phyloP scores from a whole-genome alignment of 2,329 filamentous ascomycete genomes.

The Colletotrichum sp. region DNA sequence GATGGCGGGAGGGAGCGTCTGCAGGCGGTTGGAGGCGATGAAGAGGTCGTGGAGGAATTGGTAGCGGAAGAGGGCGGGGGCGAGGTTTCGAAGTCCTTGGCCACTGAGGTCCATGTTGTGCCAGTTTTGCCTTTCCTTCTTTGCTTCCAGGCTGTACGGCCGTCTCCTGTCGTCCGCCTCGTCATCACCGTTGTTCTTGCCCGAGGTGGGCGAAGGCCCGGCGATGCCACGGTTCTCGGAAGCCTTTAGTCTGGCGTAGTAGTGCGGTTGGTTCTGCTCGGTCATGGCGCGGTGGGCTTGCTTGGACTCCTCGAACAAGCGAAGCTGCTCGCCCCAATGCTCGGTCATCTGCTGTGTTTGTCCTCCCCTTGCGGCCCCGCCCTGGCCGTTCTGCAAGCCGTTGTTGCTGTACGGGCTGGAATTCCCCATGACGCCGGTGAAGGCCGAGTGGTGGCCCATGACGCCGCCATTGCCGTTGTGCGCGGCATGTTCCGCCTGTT shows the following conservation, averaged over 20 bases:
- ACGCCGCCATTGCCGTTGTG: slow-evolving; percentile 60
- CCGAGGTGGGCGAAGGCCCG: slow-evolving; percentile 55
- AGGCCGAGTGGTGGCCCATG: slow-evolving; percentile 64
- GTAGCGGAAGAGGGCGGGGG: slow-evolving; percentile 83
- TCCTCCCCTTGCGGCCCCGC: slow-evolving; percentile 49
- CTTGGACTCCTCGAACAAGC: slow-evolving; percentile 78
- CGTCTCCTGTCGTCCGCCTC: slow-evolving; percentile 62
- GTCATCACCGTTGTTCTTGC: slow-evolving; percentile 54
- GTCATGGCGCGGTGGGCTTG: slow-evolving; percentile 74
- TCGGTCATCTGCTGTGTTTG: slow-evolving; percentile 62
- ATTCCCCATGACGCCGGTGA: slow-evolving; percentile 67
- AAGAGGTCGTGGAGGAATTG: slow-evolving; percentile 90
- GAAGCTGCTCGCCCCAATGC: slow-evolving; percentile 89
- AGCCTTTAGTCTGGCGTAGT: slow-evolving; percentile 75
- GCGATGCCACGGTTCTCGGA: slow-evolving; percentile 71
- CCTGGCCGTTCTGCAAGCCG: slow-evolving; percentile 63
- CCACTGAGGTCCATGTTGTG: slow-evolving; percentile 92
- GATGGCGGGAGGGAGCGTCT: slow-evolving; percentile 78
- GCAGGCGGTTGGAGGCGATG: slow-evolving; percentile 90
- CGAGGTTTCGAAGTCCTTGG: slow-evolving; percentile 87
- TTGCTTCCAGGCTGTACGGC: slow-evolving; percentile 69
- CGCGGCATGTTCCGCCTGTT: slow-evolving; percentile 63
- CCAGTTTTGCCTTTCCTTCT: slow-evolving; percentile 81
- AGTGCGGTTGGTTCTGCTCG: slow-evolving; percentile 68
- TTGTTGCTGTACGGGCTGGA: slow-evolving; percentile 63